Conservation (phyloP, 1,139 yeast species). For the Kurtzmaniella natalensis region DNA sequence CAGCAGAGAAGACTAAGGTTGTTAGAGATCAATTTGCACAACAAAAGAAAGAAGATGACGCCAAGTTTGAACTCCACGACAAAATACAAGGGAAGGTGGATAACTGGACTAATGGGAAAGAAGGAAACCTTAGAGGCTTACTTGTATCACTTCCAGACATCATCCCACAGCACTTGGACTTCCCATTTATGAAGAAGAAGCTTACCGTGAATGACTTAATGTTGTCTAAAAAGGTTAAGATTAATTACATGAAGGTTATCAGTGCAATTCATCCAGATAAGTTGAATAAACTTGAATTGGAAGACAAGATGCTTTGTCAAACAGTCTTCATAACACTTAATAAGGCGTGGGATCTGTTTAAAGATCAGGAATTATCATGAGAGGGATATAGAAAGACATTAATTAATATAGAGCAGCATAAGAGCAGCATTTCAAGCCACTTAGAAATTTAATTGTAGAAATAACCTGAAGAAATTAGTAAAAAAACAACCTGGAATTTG, state of each 20-base stretch:
- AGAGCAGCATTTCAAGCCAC: too few species aligned
- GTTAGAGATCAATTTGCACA: constrained; percentile 44
- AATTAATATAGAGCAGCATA: not conserved
- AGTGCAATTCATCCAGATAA: constrained; percentile 95
- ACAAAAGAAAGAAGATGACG: constrained; percentile 50
- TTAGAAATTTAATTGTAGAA: too few species aligned
- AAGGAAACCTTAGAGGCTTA: constrained; percentile 71
- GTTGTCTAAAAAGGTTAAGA: constrained; percentile 85
- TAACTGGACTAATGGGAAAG: constrained; percentile 71
- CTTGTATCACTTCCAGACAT: constrained; percentile 62
- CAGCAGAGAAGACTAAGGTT: constrained; percentile 13
- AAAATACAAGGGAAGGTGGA: constrained; percentile 50
- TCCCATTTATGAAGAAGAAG: constrained; percentile 37
- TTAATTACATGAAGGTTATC: constrained; percentile 87
- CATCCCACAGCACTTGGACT: constrained; percentile 59
- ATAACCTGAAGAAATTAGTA: too few species aligned
- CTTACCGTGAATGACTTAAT: constrained; percentile 67
- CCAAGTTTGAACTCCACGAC: constrained; percentile 58
- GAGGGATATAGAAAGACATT: not conserved
- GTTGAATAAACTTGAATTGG: constrained; percentile 52
- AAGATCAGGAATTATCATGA: constrained; percentile 21
- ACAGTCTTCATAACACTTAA: constrained; percentile 80
- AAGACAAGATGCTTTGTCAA: constrained; percentile 80
- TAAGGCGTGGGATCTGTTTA: constrained; percentile 89
- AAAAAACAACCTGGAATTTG: too few species aligned